Evolutionary conservation across 768 basidiomycete species (phyloP), one percentile per base, ranked within the genome.

Genomic region (Russula sp.): DNA sequence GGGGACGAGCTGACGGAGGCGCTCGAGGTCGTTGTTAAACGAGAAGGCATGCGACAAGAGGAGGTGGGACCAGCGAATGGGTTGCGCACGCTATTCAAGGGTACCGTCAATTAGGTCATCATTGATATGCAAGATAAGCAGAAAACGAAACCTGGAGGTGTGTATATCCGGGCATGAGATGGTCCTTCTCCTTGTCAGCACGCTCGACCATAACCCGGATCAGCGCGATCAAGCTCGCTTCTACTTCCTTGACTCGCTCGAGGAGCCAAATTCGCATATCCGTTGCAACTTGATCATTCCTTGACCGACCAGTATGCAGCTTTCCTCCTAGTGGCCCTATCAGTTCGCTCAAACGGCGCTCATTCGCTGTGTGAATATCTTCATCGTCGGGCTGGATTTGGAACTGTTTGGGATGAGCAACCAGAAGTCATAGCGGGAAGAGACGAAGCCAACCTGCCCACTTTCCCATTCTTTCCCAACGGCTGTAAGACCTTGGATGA

Each of bases 291-390:
- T 99, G 97, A 73, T 99, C 97, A 74, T 99, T 99, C 58, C 97
- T 84, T 55, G 94, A 96, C 63, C 97, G 85, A 34, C 97, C 97
- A 0, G 97, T 99, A 72, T 99, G 97, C 48, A 99, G 80, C 75
- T 98, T 99, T 3, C 97, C 97, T 6, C 92, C 94, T 16, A 93
- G 83, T 14, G 90, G 79, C 0, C 97, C 97, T 58, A 98, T 92
- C 57, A 99, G 76, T 76, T 99, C 96, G 66, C 87, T 91, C 68
- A 99, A 75, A 47, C 97, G 84, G 52, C 97, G 86, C 73, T 99
- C 97, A 71, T 98, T 99, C 58, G 97, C 97, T 13, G 97, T 99
- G 74, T 98, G 96, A 63, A 99, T 98, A 71, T 99, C 97, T 71
- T 99, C 97, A 70, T 99, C 97, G 68, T 96, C 94, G n/a, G 84